Base-by-base conservation (phyloP, 2,329 filamentous ascomycete species). In the Fusarium sp. region DNA sequence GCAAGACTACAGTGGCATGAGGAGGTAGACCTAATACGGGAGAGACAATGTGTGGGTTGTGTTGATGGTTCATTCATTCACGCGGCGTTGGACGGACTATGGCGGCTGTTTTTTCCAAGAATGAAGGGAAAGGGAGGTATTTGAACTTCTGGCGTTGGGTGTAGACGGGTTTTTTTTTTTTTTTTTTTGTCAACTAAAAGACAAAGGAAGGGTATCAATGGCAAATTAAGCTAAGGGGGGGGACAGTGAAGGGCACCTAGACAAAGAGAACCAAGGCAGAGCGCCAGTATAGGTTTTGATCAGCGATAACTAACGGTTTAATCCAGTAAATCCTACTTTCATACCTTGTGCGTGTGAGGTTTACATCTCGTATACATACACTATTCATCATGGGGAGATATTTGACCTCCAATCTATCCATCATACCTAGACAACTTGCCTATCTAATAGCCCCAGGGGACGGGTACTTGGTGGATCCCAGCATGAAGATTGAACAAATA, bases 1-100 rank as follows among this genome's bases (percentile, higher is more conserved):
- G 80, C 92, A 95, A 84, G 94, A 96, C 81, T 95, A 87, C 80
- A 88, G 86, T 72, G 82, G 85, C 63, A 80, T 86, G 76, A 84
- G 86, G 77, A 80, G 85, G 68, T 87, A 77, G 82, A 58, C 14
- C 7, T 45, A 34, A 48, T 48, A n/a, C 9, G 16, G 18, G 57
- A 34, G 23, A 37, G 37, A 34, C 18, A 4, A 8, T n/a, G 35
- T 35, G 23, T 35, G 23, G 23, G 34, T 35, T 13, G 30, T 56
- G 54, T 64, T 43, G 37, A 27, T 50, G 65, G 57, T 52, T 16
- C 45, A 16, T 67, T 68, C 34, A 54, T 66, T 73, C 50, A 37
- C n/a, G 25, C 41, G 68, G 72, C 72, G 72, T 75, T 75, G 37
- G 45, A 50, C 64, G 41, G 71, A 34, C 32, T n/a, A 68, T 65